These are phyloP conservation scores for Asparagopsis taxiformis DNA, from an alignment of 31 red algal genomes.

Conservation along the genomic window DNA sequence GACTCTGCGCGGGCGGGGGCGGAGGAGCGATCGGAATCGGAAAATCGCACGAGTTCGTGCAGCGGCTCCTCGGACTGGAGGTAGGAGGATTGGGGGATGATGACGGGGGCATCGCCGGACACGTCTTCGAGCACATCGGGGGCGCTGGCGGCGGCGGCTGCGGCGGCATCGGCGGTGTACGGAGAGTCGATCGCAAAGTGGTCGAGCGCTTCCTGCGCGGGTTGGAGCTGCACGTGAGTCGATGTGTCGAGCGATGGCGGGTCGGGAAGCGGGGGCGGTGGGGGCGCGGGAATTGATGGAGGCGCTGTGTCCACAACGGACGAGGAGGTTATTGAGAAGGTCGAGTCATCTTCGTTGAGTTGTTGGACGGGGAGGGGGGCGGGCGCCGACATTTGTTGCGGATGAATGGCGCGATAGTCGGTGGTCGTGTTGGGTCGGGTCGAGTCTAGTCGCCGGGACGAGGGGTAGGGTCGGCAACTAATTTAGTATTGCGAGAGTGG, in stretches of 20 bases:
- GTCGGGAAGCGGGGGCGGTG: background rate
- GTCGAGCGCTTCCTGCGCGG: background rate
- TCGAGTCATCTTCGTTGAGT: too few relatives aligned
- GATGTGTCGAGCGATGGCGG: background rate
- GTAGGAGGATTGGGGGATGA: background rate
- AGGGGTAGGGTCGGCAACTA: too few relatives aligned
- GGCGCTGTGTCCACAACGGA: constrained; percentile 4
- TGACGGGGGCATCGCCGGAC: background rate
- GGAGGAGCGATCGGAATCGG: background rate
- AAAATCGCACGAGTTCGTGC: background rate
- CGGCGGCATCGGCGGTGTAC: background rate
- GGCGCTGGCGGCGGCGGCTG: background rate
- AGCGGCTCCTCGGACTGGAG: background rate
- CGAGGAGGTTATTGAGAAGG: background rate
- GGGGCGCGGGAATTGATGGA: background rate
- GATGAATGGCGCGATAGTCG: too few relatives aligned
- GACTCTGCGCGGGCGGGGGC: background rate
- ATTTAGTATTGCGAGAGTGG: too few relatives aligned
- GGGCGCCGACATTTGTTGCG: too few relatives aligned
- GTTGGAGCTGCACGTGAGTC: background rate
- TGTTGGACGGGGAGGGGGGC: too few relatives aligned
- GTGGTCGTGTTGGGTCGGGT: too few relatives aligned
- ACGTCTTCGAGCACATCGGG: background rate
- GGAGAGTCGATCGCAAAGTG: background rate
- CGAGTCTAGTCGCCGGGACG: too few relatives aligned